phyloP scores from a whole-genome alignment of 2,329 filamentous ascomycete species.

The Colletotrichum nymphaeae region DNA sequence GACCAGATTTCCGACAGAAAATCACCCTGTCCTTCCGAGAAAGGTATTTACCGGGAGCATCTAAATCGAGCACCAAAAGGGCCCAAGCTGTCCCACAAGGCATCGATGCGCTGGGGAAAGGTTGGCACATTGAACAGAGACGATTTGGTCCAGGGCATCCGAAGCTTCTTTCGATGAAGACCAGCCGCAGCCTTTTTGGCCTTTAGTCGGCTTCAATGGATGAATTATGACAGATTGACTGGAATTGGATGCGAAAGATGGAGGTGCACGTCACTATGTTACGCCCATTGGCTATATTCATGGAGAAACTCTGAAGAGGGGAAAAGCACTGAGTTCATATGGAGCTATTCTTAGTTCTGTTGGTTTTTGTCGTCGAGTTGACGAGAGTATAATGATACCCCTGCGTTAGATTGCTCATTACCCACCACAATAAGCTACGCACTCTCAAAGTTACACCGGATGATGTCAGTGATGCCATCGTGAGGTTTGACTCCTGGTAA shows the following conservation, averaged over 20 bases:
- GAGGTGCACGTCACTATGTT: slow-evolving; percentile 13
- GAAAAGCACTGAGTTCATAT: neutral
- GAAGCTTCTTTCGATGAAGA: slow-evolving; percentile 56
- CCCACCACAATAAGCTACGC: neutral
- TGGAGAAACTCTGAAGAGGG: neutral
- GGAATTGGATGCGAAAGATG: slow-evolving; percentile 13
- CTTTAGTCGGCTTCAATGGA: neutral
- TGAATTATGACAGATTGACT: neutral
- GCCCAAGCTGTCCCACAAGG: slow-evolving; percentile 38
- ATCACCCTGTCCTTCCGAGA: slow-evolving; percentile 40
- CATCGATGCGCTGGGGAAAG: slow-evolving; percentile 50
- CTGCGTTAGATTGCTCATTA: slow-evolving; percentile 1
- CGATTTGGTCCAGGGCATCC: slow-evolving; percentile 52
- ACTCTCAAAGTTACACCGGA: neutral
- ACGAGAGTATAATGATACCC: slow-evolving; percentile 35
- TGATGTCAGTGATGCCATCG: slow-evolving; percentile 29
- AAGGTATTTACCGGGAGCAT: slow-evolving; percentile 44
- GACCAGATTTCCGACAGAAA: slow-evolving; percentile 35
- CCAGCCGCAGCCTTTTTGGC: neutral
- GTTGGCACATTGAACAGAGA: slow-evolving; percentile 50
- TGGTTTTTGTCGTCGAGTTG: slow-evolving; percentile 16
- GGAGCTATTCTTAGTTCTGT: slow-evolving; percentile 21
- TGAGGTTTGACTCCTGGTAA: slow-evolving; percentile 10
- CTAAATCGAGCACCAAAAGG: slow-evolving; percentile 26
- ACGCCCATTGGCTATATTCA: slow-evolving; percentile 18